A percentile compares a stretch with the other conserved stretches of the same genome.
Conservation (phyloP, 176 grass and related monocot genomes). For the Ampelocalamus luodianensis region DNA sequence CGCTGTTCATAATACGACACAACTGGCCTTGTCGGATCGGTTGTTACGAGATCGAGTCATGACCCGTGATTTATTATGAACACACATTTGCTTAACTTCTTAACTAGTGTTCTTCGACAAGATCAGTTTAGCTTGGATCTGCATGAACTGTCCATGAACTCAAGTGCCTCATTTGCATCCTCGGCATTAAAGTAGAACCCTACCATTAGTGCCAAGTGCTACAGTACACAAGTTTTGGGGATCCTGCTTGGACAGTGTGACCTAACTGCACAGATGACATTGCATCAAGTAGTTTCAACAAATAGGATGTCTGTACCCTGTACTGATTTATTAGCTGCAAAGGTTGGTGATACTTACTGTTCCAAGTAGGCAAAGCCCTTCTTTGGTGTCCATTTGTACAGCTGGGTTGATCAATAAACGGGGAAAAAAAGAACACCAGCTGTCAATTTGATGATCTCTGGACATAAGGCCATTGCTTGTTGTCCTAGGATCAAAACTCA, state of each 20-base stretch:
- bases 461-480: slow-evolving; percentile 9
- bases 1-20: slow-evolving; percentile 47
- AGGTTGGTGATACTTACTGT: slow-evolving; percentile 46
- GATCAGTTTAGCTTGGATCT: slow-evolving; percentile 30
- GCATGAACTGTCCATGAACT: neutral
- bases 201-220: slow-evolving; percentile 49
- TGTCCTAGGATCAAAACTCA: slow-evolving; percentile 37
- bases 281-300: slow-evolving; percentile 35
- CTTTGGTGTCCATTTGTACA: slow-evolving; percentile 20
- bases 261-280: slow-evolving; percentile 29
- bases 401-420: slow-evolving; percentile 40
- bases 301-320: slow-evolving; percentile 26
- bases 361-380: slow-evolving; percentile 1
- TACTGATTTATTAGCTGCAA: slow-evolving; percentile 49
- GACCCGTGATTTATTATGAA: neutral
- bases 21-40: slow-evolving; percentile 40
- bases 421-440: too few relatives aligned
- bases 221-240: slow-evolving; percentile 3
- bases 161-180: neutral
- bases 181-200: slow-evolving; percentile 11
- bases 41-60: slow-evolving; percentile 36
- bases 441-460: slow-evolving; percentile 1
- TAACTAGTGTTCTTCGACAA: neutral
- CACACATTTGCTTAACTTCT: neutral
- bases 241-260: slow-evolving; percentile 22